Base-by-base conservation (phyloP, 345 rosid species). In the Garcia nutans region DNA sequence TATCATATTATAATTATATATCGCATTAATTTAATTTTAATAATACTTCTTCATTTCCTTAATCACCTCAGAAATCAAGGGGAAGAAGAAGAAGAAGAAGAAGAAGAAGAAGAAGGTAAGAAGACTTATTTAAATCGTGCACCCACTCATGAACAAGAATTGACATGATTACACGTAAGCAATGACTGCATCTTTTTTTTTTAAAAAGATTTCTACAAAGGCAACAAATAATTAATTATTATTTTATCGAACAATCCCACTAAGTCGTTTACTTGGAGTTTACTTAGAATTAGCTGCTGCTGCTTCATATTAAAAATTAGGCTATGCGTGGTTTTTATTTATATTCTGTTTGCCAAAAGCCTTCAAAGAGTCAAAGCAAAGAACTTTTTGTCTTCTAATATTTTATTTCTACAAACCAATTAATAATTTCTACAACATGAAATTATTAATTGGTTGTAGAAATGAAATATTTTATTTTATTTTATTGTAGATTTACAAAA, bases 211-310 rank as follows among this genome's bases (percentile, higher is more conserved):
- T 52, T 50, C 16, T 50, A 9, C 24, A 69, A 19, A 20, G 33
- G 20, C 22, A 9, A 41, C 1, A 7, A 16, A 37, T 37, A 16
- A 37, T 37, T 37, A 37, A 37, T 37, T 37, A 7, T 9, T 26
- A 11, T 9, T 62, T 49, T 11, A 17, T 45, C 44, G 6, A 52
- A 1, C 2, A 10, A 65, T 8, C 63, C 70, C 77, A 74, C 70
- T 54, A 63, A 49, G 41, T 49, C 70, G 77, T 74, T 74, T 65
- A 73, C 76, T 73, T 62, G 31, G 49, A 61, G 76, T 74, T 74
- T 74, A 74, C 69, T 63, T 28, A 58, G 52, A 15, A 33, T 10
- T 20, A 1, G 19, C 12, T 26, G 11, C 24, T 52, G n/a, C 31
- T 12, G 33, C 65, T 1, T n/a, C 65, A 26, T 41, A 28, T 28